Percentiles rank a stretch among this genome's conserved stretches.
Conservation (phyloP, 805 yeast genomes). For the Hanseniaspora jakobsenii region DNA sequence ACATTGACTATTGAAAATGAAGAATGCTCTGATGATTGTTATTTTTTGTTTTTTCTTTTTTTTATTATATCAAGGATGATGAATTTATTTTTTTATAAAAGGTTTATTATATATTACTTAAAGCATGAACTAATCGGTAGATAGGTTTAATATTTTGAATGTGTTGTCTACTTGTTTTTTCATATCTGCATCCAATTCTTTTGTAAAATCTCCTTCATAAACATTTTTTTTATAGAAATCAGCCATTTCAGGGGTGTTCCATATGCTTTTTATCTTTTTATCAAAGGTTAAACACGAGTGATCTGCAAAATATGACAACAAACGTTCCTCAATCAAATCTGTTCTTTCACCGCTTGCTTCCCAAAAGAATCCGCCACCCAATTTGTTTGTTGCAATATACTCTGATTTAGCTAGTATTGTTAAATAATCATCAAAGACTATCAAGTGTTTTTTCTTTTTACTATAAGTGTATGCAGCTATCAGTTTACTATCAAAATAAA, state of each 20-base stretch:
- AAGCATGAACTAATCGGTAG: too few relatives aligned
- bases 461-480: slow-evolving; percentile 48
- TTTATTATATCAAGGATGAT: too few relatives aligned
- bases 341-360: slow-evolving; percentile 67
- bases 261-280: slow-evolving; percentile 17
- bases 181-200: background rate
- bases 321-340: slow-evolving; percentile 24
- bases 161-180: background rate
- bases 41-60: too few relatives aligned
- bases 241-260: slow-evolving; percentile 18
- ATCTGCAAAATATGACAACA: slow-evolving; percentile 25
- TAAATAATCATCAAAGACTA: slow-evolving; percentile 55
- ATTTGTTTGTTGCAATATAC: slow-evolving; percentile 35
- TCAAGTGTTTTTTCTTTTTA: slow-evolving; percentile 29
- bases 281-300: slow-evolving; percentile 9
- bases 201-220: background rate
- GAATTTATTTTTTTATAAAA: too few relatives aligned
- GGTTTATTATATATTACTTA: too few relatives aligned
- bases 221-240: slow-evolving; percentile 16
- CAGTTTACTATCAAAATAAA: slow-evolving; percentile 36
- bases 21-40: too few relatives aligned
- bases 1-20: too few relatives aligned
- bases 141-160: too few relatives aligned
- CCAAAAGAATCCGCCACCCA: slow-evolving; percentile 95
- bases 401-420: slow-evolving; percentile 47